Evolutionary conservation across 176 grass and related monocot species (phyloP).

Genomic region (Cenchrus purpureus): DNA sequence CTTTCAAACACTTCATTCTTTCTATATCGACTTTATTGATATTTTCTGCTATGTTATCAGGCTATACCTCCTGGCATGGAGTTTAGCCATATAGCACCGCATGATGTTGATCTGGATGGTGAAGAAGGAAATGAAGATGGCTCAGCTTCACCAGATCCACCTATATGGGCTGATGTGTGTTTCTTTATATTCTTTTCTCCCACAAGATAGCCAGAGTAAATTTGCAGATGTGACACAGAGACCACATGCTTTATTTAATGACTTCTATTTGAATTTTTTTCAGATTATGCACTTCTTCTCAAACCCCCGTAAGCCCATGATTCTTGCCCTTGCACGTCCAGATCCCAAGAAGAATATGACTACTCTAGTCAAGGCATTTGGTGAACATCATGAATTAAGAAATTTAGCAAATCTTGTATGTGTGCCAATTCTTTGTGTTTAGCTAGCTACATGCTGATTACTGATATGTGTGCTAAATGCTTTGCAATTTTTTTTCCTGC

Average conservation of each 20-base stretch:
- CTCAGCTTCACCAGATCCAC: constrained; percentile 53
- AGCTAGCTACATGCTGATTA: background rate
- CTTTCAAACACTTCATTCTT: constrained; percentile 21
- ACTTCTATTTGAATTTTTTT: constrained; percentile 24
- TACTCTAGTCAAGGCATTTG: constrained; percentile 86
- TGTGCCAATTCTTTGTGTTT: constrained; percentile 32
- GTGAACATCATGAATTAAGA: constrained; percentile 72
- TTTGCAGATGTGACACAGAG: constrained; percentile 11
- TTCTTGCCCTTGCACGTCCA: constrained; percentile 77
- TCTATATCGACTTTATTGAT: constrained; percentile 5
- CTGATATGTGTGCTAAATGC: background rate
- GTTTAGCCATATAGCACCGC: constrained; percentile 65
- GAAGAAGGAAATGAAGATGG: constrained; percentile 63
- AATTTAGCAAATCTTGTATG: constrained; percentile 90
- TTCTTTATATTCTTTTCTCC: constrained; percentile 11
- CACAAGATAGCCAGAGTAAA: background rate
- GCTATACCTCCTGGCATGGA: constrained; percentile 89
- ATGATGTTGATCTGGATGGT: constrained; percentile 73
- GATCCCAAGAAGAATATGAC: constrained; percentile 90
- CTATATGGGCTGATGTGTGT: constrained; percentile 74
- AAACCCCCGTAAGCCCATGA: constrained; percentile 86
- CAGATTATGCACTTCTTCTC: constrained; percentile 91
- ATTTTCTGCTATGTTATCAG: constrained; percentile 46
- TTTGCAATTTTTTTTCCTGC: constrained; percentile 33
- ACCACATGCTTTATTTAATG: constrained; percentile 10